Evolutionary conservation across 176 grass and related monocot genomes (phyloP).

Genomic region (Musa beccarii): DNA sequence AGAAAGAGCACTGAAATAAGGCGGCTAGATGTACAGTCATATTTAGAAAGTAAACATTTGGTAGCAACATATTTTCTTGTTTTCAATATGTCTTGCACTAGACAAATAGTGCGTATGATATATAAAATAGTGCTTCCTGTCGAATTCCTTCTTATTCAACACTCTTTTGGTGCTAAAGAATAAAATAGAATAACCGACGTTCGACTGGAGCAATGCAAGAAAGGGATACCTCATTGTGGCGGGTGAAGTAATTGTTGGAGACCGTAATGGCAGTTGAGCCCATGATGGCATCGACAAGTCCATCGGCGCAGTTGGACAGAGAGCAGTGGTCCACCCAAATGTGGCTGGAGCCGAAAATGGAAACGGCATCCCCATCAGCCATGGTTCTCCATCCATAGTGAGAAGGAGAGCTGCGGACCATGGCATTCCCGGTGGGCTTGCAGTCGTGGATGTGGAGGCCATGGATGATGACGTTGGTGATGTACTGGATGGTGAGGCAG

Average conservation of each 20-base stretch:
- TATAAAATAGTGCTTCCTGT: too few species aligned
- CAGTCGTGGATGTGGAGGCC: conserved; percentile 1
- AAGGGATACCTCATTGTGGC: neutral
- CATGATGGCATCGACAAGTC: conserved; percentile 6
- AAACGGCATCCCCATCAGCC: neutral
- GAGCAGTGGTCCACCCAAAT: conserved; percentile 8
- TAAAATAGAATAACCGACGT: neutral
- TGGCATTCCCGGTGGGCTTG: neutral
- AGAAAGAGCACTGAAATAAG: too few species aligned
- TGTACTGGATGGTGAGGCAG: neutral
- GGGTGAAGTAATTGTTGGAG: conserved; percentile 6
- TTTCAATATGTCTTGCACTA: too few species aligned
- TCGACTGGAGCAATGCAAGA: neutral
- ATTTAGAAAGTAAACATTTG: too few species aligned
- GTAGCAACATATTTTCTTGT: too few species aligned
- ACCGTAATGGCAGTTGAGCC: neutral
- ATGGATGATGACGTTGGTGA: conserved; percentile 9
- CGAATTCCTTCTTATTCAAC: too few species aligned
- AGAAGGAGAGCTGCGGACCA: neutral
- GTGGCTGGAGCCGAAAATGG: neutral
- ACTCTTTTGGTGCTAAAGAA: too few species aligned
- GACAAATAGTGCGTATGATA: too few species aligned
- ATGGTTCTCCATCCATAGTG: neutral
- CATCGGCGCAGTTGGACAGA: conserved; percentile 2
- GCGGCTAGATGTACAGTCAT: too few species aligned